These are phyloP conservation scores for Aspergillus egyptiacus DNA, from an alignment of 495 filamentous ascomycete species.

Conservation along the genomic window DNA sequence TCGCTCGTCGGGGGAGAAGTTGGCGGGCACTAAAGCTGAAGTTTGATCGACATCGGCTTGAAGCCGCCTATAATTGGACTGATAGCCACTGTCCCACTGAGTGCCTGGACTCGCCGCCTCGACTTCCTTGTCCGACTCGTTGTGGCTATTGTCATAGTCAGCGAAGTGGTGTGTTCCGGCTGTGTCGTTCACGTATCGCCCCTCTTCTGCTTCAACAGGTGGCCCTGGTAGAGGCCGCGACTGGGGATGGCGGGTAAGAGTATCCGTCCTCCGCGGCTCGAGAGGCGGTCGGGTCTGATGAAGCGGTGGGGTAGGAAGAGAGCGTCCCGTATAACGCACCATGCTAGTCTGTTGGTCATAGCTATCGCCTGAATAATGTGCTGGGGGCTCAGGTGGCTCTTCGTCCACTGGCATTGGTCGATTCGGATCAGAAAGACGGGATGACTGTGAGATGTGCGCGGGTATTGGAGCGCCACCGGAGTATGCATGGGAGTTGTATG, in stretches of 20 bases:
- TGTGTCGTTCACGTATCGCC: constrained; percentile 19
- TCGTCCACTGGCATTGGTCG: constrained; percentile 29
- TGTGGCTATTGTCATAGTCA: constrained; percentile 25
- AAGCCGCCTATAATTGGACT: constrained; percentile 20
- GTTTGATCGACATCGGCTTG: constrained; percentile 7
- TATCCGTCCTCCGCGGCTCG: constrained; percentile 45
- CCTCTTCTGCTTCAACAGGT: constrained; percentile 38
- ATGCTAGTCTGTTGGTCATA: constrained; percentile 29
- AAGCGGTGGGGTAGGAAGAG: constrained; percentile 34
- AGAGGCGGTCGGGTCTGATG: constrained; percentile 40
- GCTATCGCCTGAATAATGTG: constrained; percentile 31
- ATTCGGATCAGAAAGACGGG: constrained; percentile 21
- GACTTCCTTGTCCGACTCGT: constrained; percentile 45
- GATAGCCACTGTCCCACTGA: constrained; percentile 22
- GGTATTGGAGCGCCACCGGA: constrained; percentile 25
- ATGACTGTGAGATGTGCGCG: constrained; percentile 27
- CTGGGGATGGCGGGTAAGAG: constrained; percentile 52
- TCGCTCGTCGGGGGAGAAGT: constrained; percentile 36
- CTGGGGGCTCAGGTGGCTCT: constrained; percentile 45
- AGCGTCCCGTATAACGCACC: constrained; percentile 35
- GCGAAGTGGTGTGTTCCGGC: constrained; percentile 9
- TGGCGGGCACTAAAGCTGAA: not conserved
- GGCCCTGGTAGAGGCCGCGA: constrained; percentile 57
- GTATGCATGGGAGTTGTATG: constrained; percentile 17
- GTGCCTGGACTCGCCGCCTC: constrained; percentile 41